Conservation (phyloP, 441 rosid genomes). For the Bruguiera hainesii region DNA sequence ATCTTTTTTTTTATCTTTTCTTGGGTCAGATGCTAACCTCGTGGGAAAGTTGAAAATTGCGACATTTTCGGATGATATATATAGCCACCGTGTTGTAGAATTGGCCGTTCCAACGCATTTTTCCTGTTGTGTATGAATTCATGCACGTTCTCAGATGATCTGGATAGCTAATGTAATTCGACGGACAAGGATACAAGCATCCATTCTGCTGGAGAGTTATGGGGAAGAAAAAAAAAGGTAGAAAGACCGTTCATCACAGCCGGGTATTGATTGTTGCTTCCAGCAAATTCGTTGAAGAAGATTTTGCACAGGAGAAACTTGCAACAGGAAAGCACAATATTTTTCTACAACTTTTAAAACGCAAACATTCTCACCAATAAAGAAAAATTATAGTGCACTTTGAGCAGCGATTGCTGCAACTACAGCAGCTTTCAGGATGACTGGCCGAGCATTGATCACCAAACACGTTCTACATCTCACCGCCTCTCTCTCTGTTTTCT, state of each 20-base stretch:
- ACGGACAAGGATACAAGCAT: too few species aligned
- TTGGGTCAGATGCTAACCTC: too few species aligned
- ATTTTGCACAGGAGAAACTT: constrained; percentile 27
- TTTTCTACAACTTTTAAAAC: constrained; percentile 10
- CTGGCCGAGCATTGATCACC: constrained; percentile 10
- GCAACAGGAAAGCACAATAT: constrained; percentile 3
- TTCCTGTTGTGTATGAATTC: too few species aligned
- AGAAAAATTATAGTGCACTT: constrained; percentile 1
- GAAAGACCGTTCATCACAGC: background rate
- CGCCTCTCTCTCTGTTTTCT: background rate
- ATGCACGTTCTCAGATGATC: background rate
- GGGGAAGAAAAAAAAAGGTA: background rate
- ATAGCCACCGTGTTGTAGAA: too few species aligned
- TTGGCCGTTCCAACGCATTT: too few species aligned
- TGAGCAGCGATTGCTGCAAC: constrained; percentile 27
- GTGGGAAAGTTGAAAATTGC: too few species aligned
- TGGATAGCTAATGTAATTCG: background rate
- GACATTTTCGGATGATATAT: too few species aligned
- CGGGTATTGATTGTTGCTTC: constrained; percentile 14
- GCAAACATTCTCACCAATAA: constrained; percentile 13
- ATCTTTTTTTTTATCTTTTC: too few species aligned
- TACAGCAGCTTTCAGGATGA: background rate
- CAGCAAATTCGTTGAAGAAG: constrained; percentile 17
- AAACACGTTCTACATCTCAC: constrained; percentile 9
- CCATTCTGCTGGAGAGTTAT: too few species aligned